A percentile compares a stretch with the other conserved stretches of the same genome.
phyloP scores from a whole-genome alignment of 2,329 filamentous ascomycete species.

The Zymoseptoria crescenta region DNA sequence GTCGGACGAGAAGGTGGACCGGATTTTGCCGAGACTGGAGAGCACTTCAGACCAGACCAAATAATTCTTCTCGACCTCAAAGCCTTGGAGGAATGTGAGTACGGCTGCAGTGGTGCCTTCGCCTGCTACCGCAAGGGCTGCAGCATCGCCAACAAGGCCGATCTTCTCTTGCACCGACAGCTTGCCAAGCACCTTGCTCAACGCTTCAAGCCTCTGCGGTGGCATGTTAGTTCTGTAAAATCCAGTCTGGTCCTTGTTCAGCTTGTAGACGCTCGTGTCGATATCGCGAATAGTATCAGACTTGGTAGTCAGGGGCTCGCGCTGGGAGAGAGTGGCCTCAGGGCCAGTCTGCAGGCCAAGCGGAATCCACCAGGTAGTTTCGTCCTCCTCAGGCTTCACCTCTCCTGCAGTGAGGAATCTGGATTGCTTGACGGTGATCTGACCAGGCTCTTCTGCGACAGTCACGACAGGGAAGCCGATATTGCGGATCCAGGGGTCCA shows the following conservation, averaged over 20 bases:
- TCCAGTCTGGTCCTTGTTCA: conserved; percentile 82
- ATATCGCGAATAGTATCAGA: conserved; percentile 68
- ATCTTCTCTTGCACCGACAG: conserved; percentile 86
- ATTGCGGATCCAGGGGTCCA: conserved; percentile 92
- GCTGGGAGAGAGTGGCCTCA: conserved; percentile 53
- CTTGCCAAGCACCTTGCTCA: conserved; percentile 67
- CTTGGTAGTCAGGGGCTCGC: conserved; percentile 65
- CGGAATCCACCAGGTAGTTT: conserved; percentile 93
- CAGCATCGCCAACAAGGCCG: conserved; percentile 80
- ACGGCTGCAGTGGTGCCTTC: conserved; percentile 74
- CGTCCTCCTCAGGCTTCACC: conserved; percentile 81
- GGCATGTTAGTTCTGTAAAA: conserved; percentile 94
- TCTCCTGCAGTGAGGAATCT: conserved; percentile 90
- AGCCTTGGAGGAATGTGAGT: conserved; percentile 76
- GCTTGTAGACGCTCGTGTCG: conserved; percentile 78
- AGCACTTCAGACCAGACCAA: conserved; percentile 85
- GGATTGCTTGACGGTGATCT: conserved; percentile 74
- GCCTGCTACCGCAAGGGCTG: conserved; percentile 80
- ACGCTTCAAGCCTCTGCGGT: conserved; percentile 68
- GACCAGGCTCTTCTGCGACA: conserved; percentile 71
- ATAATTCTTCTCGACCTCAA: conserved; percentile 72
- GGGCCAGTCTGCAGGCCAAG: conserved; percentile 73
- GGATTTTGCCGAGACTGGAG: conserved; percentile 65
- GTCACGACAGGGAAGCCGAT: conserved; percentile 91
- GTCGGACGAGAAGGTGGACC: conserved; percentile 77